Conservation (phyloP, 2,329 filamentous ascomycete genomes). For the Didymella exigua region DNA sequence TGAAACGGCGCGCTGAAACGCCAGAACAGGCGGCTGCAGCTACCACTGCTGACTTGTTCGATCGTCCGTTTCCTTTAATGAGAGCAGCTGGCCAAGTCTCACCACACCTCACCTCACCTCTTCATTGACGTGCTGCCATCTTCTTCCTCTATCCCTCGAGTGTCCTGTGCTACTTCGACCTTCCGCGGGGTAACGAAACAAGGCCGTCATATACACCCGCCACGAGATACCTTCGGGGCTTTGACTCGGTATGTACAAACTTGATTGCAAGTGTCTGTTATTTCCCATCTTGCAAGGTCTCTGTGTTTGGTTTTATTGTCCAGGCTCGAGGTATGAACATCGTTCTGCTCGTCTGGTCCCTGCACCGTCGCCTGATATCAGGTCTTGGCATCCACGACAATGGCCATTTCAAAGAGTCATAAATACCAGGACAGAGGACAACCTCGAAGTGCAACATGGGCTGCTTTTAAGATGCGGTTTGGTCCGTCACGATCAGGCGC, state of each 20-base stretch:
- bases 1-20: slow-evolving; percentile 47
- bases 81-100: slow-evolving; percentile 27
- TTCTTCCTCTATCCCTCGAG: slow-evolving; percentile 7
- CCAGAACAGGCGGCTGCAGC: slow-evolving; percentile 42
- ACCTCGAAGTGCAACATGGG: neutral
- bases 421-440: neutral
- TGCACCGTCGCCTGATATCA: slow-evolving; percentile 1
- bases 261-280: neutral
- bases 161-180: slow-evolving; percentile 13
- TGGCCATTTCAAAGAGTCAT: neutral
- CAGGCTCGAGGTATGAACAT: neutral
- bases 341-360: neutral
- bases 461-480: neutral
- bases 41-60: slow-evolving; percentile 34
- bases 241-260: slow-evolving; percentile 1
- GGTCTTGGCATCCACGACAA: neutral
- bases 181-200: slow-evolving; percentile 11
- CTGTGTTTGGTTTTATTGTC: neutral
- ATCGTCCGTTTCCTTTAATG: slow-evolving; percentile 24
- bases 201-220: neutral
- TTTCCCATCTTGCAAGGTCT: neutral
- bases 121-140: slow-evolving; percentile 23
- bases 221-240: neutral
- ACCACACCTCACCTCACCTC: slow-evolving; percentile 29
- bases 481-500: neutral